Percentiles rank a stretch among this genome's conserved stretches.
Evolutionary conservation across 495 filamentous ascomycete species (phyloP).

Genomic region (Podospora didyma): DNA sequence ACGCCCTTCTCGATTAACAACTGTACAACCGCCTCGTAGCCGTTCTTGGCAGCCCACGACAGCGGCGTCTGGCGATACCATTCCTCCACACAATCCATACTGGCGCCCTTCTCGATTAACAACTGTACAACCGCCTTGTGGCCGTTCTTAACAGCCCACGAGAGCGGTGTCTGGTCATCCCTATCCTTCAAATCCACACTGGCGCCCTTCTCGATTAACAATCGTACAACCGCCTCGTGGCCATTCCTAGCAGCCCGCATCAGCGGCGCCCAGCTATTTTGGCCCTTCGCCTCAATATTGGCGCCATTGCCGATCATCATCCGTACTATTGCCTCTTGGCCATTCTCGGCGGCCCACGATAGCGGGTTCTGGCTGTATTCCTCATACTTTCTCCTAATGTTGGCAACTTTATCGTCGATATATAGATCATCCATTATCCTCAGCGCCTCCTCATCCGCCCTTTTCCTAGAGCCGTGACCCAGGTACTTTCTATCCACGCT

Average conservation of each 20-base stretch:
- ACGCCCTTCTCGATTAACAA: background rate
- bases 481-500: conserved; percentile 1
- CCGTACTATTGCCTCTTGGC: conserved; percentile 2
- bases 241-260: background rate
- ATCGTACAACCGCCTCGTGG: background rate
- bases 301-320: background rate
- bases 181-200: background rate
- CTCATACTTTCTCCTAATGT: background rate
- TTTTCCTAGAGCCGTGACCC: conserved; percentile 2
- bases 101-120: conserved; percentile 1
- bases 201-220: conserved; percentile 1
- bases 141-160: background rate
- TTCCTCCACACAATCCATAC: background rate
- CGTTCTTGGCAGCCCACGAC: background rate
- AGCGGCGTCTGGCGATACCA: background rate
- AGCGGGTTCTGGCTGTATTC: background rate
- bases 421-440: conserved; percentile 1
- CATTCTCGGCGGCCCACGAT: background rate
- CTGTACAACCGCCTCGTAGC: conserved; percentile 2
- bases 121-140: conserved; percentile 1
- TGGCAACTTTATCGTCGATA: background rate
- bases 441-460: conserved; percentile 1
- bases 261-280: background rate
- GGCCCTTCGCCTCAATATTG: background rate
- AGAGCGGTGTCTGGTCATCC: background rate